Evolutionary conservation across 2,329 filamentous ascomycete species (phyloP).

Genomic region (Penicillium sp.): DNA sequence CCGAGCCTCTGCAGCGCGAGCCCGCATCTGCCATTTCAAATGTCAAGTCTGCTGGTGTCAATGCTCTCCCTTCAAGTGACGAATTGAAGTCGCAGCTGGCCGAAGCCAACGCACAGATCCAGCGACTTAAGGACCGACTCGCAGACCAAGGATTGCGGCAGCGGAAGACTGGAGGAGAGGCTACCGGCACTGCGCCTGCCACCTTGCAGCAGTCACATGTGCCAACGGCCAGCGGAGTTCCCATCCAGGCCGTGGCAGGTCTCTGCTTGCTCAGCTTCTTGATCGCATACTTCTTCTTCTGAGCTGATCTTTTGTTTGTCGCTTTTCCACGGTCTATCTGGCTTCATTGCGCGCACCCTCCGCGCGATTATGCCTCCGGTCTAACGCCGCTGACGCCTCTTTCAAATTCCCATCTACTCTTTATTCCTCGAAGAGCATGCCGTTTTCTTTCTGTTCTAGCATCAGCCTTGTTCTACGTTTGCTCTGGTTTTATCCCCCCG

Average conservation of each 20-base stretch:
- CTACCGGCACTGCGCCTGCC: conserved; percentile 50
- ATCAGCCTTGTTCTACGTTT: conserved; percentile 27
- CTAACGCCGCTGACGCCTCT: conserved; percentile 26
- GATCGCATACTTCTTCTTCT: conserved; percentile 96
- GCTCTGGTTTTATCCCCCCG: conserved; percentile 13
- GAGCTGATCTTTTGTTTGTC: conserved; percentile 30
- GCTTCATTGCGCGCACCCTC: conserved; percentile 7
- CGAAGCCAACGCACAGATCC: conserved; percentile 72
- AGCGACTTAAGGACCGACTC: conserved; percentile 62
- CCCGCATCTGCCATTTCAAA: conserved; percentile 32
- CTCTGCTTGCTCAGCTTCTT: conserved; percentile 89
- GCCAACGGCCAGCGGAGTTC: conserved; percentile 68
- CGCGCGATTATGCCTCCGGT: conserved; percentile 22
- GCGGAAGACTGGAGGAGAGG: conserved; percentile 65
- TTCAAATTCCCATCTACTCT: conserved; percentile 24
- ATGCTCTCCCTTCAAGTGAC: conserved; percentile 52
- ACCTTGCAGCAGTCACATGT: conserved; percentile 57
- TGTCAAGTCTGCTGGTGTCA: conserved; percentile 51
- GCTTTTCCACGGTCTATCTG: conserved; percentile 8
- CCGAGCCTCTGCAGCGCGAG: conserved; percentile 42
- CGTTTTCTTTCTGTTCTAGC: conserved; percentile 26
- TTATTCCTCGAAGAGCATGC: conserved; percentile 27
- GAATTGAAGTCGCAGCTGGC: conserved; percentile 72
- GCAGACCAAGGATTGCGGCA: conserved; percentile 72
- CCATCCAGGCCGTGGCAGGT: conserved; percentile 78